Percentiles rank a stretch among this genome's conserved stretches.
These are phyloP conservation scores for Aristolochia californica DNA, from an alignment of 164 flowering plant genomes.

Conservation along the genomic window DNA sequence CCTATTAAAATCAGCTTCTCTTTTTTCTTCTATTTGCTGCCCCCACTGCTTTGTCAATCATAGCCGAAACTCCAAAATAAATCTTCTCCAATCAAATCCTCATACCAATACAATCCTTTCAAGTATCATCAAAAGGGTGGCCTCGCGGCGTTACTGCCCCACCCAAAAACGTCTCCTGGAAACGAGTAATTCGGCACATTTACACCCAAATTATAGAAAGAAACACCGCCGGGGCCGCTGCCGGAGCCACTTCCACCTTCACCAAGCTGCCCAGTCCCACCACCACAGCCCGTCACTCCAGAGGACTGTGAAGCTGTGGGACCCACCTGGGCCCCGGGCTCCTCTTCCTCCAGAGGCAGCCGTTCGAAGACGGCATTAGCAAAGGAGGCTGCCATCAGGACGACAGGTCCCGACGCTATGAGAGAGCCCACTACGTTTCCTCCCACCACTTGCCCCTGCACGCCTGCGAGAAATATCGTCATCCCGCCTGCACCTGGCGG, in stretches of 20 bases:
- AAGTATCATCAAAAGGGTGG: slow-evolving; percentile 30
- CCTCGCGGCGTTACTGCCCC: slow-evolving; percentile 35
- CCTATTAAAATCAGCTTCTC: neutral
- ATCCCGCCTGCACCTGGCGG: slow-evolving; percentile 23
- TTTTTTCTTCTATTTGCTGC: too few relatives aligned
- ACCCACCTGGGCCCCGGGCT: neutral
- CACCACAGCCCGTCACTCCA: slow-evolving; percentile 26
- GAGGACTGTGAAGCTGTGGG: slow-evolving; percentile 37
- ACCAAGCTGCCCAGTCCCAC: slow-evolving; percentile 16
- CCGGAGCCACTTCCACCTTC: too few relatives aligned
- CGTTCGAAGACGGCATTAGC: slow-evolving; percentile 24
- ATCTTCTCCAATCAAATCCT: neutral
- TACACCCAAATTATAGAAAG: slow-evolving; percentile 25
- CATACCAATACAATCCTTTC: too few relatives aligned
- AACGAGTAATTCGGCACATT: slow-evolving; percentile 20
- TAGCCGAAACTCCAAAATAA: too few relatives aligned
- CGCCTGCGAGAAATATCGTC: slow-evolving; percentile 22
- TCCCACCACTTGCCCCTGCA: slow-evolving; percentile 27
- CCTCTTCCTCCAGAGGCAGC: slow-evolving; percentile 25
- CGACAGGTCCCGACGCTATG: slow-evolving; percentile 21
- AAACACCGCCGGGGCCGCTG: slow-evolving; percentile 12
- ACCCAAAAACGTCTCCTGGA: slow-evolving; percentile 31
- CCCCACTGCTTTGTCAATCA: too few relatives aligned
- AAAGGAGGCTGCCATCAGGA: slow-evolving; percentile 25
- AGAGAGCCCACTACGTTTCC: slow-evolving; percentile 24